Evolutionary conservation across 257 asterid species (phyloP).

Genomic region (Salvia splendens): DNA sequence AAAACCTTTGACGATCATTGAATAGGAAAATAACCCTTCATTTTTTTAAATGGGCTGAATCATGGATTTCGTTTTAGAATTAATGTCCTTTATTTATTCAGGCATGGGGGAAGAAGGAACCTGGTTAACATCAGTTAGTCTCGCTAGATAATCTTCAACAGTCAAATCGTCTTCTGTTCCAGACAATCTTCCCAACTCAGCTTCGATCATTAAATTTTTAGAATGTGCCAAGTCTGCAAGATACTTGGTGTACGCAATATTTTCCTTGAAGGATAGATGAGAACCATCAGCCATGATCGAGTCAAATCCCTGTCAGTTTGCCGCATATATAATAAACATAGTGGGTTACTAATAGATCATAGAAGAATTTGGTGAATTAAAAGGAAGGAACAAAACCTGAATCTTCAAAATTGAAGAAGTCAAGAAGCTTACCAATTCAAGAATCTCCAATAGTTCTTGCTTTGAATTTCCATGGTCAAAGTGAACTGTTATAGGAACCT

Average conservation of each 20-base stretch:
- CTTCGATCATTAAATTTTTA: conserved; percentile 73
- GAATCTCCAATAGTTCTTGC: conserved; percentile 75
- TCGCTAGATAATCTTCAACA: conserved; percentile 86
- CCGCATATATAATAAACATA: conserved; percentile 21
- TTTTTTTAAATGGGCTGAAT: conserved; percentile 6
- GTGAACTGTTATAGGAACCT: conserved; percentile 97
- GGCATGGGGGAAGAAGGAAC: conserved; percentile 33
- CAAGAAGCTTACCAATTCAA: conserved; percentile 66
- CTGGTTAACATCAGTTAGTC: conserved; percentile 85
- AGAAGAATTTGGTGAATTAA: conserved; percentile 4
- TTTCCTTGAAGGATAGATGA: conserved; percentile 74
- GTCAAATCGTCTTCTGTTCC: conserved; percentile 97
- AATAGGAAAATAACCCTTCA: neutral
- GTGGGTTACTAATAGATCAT: neutral
- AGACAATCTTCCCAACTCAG: conserved; percentile 97
- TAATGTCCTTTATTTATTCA: neutral
- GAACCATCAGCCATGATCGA: conserved; percentile 97
- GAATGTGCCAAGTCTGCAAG: conserved; percentile 63
- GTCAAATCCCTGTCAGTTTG: conserved; percentile 74
- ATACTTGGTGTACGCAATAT: conserved; percentile 72
- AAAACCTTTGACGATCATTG: conserved; percentile 15
- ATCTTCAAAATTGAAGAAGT: conserved; percentile 19
- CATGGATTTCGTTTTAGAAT: neutral
- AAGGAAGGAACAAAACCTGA: neutral
- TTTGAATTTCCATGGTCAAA: conserved; percentile 95